Conservation (phyloP, 805 yeast genomes). For the Yarrowia divulgata region DNA sequence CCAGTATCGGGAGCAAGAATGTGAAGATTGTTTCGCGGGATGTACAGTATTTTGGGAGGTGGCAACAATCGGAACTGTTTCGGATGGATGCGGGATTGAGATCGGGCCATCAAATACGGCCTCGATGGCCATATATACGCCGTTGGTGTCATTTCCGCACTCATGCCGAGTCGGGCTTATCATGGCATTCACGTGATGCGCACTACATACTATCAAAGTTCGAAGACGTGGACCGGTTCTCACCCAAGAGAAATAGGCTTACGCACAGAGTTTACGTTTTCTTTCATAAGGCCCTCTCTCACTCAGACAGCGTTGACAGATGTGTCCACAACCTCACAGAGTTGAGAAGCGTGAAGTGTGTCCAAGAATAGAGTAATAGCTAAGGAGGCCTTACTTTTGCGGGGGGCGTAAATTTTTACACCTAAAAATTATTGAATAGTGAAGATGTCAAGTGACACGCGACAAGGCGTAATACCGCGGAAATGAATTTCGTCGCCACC, state of each 20-base stretch:
- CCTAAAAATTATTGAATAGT: not conserved
- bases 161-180: slow-evolving; percentile 39
- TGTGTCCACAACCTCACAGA: slow-evolving; percentile 7
- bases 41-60: not conserved
- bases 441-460: not conserved
- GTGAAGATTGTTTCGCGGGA: slow-evolving; percentile 10
- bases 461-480: too few species aligned
- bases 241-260: slow-evolving; percentile 17
- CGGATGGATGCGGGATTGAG: not conserved
- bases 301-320: too few species aligned
- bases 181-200: slow-evolving; percentile 27
- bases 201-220: slow-evolving; percentile 37
- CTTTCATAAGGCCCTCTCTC: not conserved
- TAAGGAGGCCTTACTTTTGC: not conserved
- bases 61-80: not conserved
- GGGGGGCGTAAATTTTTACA: not conserved
- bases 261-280: slow-evolving; percentile 5
- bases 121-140: not conserved
- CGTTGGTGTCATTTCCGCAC: not conserved
- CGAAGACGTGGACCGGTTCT: slow-evolving; percentile 23
- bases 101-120: not conserved
- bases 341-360: not conserved
- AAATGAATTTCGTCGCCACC: not conserved
- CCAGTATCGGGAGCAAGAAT: slow-evolving; percentile 36
- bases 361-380: slow-evolving; percentile 13